These are phyloP conservation scores for Elongisporangium senticosum DNA, from an alignment of 352 stramenopile genomes.

Conservation along the genomic window DNA sequence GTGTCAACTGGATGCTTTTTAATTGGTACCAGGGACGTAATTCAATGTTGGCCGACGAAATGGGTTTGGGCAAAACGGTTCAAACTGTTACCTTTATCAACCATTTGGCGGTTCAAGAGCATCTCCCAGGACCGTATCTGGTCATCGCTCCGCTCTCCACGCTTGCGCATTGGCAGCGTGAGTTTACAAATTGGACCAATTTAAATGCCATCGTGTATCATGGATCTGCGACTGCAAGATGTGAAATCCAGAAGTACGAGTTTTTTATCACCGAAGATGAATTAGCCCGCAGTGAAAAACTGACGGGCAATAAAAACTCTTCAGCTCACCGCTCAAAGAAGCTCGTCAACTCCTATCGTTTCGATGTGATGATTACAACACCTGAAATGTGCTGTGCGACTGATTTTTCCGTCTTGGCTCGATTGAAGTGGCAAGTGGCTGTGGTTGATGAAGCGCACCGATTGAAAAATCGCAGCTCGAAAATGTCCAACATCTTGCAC, in stretches of 20 bases:
- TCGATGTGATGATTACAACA: constrained; percentile 99
- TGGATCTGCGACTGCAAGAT: constrained; percentile 86
- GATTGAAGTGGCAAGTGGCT: constrained; percentile 92
- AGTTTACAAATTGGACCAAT: constrained; percentile 94
- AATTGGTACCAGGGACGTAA: constrained; percentile 98
- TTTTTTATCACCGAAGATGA: constrained; percentile 83
- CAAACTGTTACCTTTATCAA: constrained; percentile 96
- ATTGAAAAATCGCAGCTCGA: constrained; percentile 97
- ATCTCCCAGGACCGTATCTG: constrained; percentile 93
- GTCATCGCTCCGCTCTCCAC: constrained; percentile 98
- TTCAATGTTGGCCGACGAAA: constrained; percentile 99
- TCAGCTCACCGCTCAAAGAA: constrained; percentile 28
- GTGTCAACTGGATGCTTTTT: constrained; percentile 99
- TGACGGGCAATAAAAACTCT: constrained; percentile 10
- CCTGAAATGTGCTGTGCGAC: constrained; percentile 97
- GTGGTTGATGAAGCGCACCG: constrained; percentile 99
- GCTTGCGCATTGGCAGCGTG: constrained; percentile 97
- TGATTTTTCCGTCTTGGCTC: constrained; percentile 91
- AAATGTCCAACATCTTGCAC: constrained; percentile 85
- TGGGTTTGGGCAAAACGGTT: constrained; percentile 95
- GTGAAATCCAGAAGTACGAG: constrained; percentile 93
- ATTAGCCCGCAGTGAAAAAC: constrained; percentile 26
- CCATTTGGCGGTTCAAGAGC: constrained; percentile 94
- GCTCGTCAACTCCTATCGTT: constrained; percentile 72
- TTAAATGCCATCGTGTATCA: constrained; percentile 99